Percentiles rank a stretch among this genome's conserved stretches.
Conservation (phyloP, 1,139 yeast genomes). For the Pneumocystis sp. region DNA sequence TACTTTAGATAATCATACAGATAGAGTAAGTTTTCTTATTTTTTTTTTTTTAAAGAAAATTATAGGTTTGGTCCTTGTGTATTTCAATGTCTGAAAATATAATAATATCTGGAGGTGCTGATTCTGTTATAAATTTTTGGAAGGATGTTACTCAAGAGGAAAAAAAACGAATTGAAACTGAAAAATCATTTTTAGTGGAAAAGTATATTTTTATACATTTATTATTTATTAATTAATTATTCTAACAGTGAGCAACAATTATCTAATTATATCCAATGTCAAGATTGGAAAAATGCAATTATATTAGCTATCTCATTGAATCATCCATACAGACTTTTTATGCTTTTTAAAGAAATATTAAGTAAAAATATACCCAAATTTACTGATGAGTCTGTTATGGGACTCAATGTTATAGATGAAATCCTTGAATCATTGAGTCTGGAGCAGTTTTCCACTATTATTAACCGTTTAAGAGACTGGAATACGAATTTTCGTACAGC, state of each 20-base stretch:
- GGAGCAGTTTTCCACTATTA: slow-evolving; percentile 44
- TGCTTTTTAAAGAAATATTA: slow-evolving; percentile 47
- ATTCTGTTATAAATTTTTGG: slow-evolving; percentile 84
- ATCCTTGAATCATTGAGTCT: slow-evolving; percentile 44
- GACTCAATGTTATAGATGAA: slow-evolving; percentile 48
- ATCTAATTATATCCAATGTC: slow-evolving; percentile 50
- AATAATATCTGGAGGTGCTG: slow-evolving; percentile 83
- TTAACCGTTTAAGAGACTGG: slow-evolving; percentile 83
- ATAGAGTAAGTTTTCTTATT: slow-evolving; percentile 30
- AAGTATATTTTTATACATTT: slow-evolving; percentile 23
- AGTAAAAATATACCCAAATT: slow-evolving; percentile 19
- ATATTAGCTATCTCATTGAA: slow-evolving; percentile 67
- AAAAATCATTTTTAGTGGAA: slow-evolving; percentile 46
- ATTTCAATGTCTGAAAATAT: slow-evolving; percentile 49
- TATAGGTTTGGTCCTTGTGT: slow-evolving; percentile 66
- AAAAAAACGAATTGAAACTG: slow-evolving; percentile 35
- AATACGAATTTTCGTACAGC: slow-evolving; percentile 76
- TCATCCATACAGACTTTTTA: slow-evolving; percentile 72
- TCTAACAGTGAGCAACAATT: slow-evolving; percentile 49
- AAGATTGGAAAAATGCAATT: slow-evolving; percentile 82
- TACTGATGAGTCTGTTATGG: slow-evolving; percentile 41
- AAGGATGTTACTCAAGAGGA: slow-evolving; percentile 67
- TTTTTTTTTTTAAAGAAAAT: not conserved
- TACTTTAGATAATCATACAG: slow-evolving; percentile 82
- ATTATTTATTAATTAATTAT: not conserved